A percentile compares a stretch with the other conserved stretches of the same genome.
These are phyloP conservation scores for Pyrenophora graminea DNA, from an alignment of 2,329 filamentous ascomycete species.

Conservation along the genomic window DNA sequence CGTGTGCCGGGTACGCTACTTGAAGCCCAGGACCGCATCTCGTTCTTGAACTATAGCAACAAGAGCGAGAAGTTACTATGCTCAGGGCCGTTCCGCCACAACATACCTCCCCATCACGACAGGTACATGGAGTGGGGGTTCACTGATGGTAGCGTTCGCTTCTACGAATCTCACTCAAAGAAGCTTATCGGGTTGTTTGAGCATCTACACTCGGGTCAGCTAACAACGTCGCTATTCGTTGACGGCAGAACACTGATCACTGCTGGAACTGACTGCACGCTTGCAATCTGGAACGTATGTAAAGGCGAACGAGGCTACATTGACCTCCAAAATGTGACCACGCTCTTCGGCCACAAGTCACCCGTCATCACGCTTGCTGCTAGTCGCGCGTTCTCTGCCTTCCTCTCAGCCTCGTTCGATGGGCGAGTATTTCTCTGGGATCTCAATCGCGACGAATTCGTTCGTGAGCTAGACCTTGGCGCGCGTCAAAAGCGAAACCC, in stretches of 20 bases:
- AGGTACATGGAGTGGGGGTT: constrained; percentile 97
- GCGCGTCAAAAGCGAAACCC: constrained; percentile 27
- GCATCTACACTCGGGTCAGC: constrained; percentile 87
- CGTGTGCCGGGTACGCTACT: constrained; percentile 79
- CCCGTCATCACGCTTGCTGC: constrained; percentile 82
- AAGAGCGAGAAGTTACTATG: constrained; percentile 84
- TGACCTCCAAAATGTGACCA: constrained; percentile 77
- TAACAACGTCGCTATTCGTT: constrained; percentile 81
- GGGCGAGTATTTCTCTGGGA: constrained; percentile 92
- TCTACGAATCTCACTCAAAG: constrained; percentile 82
- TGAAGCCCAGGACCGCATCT: constrained; percentile 75
- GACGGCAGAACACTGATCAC: constrained; percentile 91
- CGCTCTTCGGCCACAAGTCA: constrained; percentile 86
- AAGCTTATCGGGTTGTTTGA: constrained; percentile 88
- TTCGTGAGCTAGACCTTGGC: constrained; percentile 68
- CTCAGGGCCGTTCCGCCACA: constrained; percentile 80
- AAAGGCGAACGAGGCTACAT: constrained; percentile 65
- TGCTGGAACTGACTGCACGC: constrained; percentile 86
- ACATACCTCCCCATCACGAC: constrained; percentile 84
- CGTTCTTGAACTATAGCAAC: constrained; percentile 75
- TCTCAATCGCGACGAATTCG: constrained; percentile 84
- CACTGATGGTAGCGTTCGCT: constrained; percentile 87
- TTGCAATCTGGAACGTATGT: constrained; percentile 80
- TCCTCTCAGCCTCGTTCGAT: constrained; percentile 81
- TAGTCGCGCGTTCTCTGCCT: constrained; percentile 83